phyloP scores from a whole-genome alignment of 805 yeast genomes.

The Ogataea pini region DNA sequence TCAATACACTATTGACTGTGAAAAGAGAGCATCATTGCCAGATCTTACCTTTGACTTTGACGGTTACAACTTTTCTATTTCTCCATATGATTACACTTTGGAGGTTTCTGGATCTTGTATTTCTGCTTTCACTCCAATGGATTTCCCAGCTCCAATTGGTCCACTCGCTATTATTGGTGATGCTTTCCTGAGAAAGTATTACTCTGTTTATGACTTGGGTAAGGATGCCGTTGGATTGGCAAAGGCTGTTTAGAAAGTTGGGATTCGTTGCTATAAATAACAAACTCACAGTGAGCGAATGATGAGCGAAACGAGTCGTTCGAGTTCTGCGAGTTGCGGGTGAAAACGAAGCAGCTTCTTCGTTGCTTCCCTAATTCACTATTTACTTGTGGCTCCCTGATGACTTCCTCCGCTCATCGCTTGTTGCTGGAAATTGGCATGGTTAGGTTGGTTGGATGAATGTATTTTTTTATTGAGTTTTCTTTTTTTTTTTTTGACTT shows the following conservation, averaged over 20 bases:
- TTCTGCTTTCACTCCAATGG: constrained; percentile 96
- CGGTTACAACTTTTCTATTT: constrained; percentile 88
- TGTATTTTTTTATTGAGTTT: background rate
- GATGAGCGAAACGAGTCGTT: too few species aligned
- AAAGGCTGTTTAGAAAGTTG: constrained; percentile 47
- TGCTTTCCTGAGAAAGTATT: constrained; percentile 92
- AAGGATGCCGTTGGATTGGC: constrained; percentile 95
- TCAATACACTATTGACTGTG: constrained; percentile 93
- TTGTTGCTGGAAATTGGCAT: background rate
- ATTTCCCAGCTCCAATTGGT: constrained; percentile 95
- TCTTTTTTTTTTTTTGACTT: background rate
- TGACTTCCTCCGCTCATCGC: constrained; percentile 2
- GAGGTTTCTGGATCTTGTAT: constrained; percentile 95
- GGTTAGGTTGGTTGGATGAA: constrained; percentile 3
- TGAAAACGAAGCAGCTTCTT: too few species aligned
- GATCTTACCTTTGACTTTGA: constrained; percentile 87
- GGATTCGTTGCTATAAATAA: constrained; percentile 1
- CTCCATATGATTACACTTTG: constrained; percentile 89
- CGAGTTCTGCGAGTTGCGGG: too few species aligned
- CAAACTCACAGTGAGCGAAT: too few species aligned
- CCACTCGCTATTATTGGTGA: constrained; percentile 97
- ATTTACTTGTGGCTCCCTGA: too few species aligned
- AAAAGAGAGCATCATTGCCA: constrained; percentile 77
- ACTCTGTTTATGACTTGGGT: constrained; percentile 90
- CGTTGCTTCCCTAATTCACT: too few species aligned